phyloP scores from a whole-genome alignment of 768 basidiomycete genomes.

The Boletus tomentosulus region DNA sequence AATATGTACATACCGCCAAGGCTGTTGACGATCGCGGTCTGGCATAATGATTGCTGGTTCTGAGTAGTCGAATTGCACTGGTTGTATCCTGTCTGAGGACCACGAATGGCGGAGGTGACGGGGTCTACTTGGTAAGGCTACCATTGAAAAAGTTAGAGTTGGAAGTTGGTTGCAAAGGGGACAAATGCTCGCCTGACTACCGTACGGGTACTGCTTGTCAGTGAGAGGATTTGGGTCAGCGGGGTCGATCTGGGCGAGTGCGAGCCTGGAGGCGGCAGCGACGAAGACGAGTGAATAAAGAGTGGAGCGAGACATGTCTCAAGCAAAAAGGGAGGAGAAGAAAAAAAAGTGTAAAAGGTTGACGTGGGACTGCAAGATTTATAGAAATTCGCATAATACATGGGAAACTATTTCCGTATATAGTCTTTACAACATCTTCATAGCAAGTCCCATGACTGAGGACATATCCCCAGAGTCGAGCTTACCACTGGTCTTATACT shows the following conservation, averaged over 20 bases:
- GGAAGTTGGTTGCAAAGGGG: background rate
- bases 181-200: too few species aligned
- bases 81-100: slow-evolving; percentile 62
- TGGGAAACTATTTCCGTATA: background rate
- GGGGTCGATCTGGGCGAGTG: slow-evolving; percentile 32
- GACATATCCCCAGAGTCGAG: slow-evolving; percentile 31
- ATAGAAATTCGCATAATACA: slow-evolving; percentile 5
- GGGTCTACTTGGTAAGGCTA: slow-evolving; percentile 53
- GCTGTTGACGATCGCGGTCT: slow-evolving; percentile 63
- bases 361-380: slow-evolving; percentile 1
- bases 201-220: slow-evolving; percentile 40
- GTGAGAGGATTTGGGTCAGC: slow-evolving; percentile 48
- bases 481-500: slow-evolving; percentile 25
- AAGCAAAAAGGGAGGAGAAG: background rate
- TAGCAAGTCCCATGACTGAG: slow-evolving; percentile 22
- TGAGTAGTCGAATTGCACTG: slow-evolving; percentile 65
- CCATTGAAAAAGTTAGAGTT: background rate
- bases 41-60: slow-evolving; percentile 58
- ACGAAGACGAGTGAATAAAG: slow-evolving; percentile 38
- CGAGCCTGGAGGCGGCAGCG: slow-evolving; percentile 26
- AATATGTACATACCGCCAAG: slow-evolving; percentile 32
- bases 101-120: slow-evolving; percentile 43
- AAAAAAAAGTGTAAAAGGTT: background rate
- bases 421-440: slow-evolving; percentile 18
- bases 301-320: slow-evolving; percentile 47